Base-by-base conservation (phyloP, 129 eudicot species). In the Silybum marianum region DNA sequence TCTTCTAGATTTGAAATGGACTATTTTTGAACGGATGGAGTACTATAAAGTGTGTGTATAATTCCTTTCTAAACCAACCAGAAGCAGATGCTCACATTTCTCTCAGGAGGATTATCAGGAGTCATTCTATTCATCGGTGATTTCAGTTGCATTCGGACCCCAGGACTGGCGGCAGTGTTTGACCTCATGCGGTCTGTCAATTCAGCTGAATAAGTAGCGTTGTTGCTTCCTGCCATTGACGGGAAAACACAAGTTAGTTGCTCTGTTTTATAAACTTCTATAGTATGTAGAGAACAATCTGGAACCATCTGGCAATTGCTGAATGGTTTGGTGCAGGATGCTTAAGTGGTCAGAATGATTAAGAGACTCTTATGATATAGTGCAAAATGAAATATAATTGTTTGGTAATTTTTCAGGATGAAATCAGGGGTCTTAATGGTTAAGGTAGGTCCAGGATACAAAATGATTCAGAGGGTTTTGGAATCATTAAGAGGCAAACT, bases 61-160 rank as follows among this genome's bases (percentile, higher is more conserved):
- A 19, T 6, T 69, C 75, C 23, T 40, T 44, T 36, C 3, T 7
- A 60, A 63, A 73, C 2, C 5, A 73, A 30, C 19, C 1, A 72
- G 7, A 65, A 76, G 62, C 69, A 48, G 68, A 77, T 36, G 22
- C 91, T 71, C 75, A 93, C 94, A 81, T 88, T 88, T 90, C 87
- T 87, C 23, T 87, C 90, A 1, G 89, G 90, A 65, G 87, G 89
- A 83, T 87, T 90, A 28, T 83, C 99, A 24, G 89, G 74, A 68
- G 81, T 84, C 81, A 77, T 88, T 77, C 89, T 89, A 65, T 82
- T 88, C 23, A 81, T 60, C 23, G 94, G 94, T 34, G 94, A 75
- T 84, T 88, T 95, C 36, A 90, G 86, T 85, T 90, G 97, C 91
- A 93, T 77, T 71, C 93, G 90, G 82, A 89, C 74, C 39, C 92